Conservation (phyloP, 371 early-diverging fungal species). For the Lichtheimia hyalospora region DNA sequence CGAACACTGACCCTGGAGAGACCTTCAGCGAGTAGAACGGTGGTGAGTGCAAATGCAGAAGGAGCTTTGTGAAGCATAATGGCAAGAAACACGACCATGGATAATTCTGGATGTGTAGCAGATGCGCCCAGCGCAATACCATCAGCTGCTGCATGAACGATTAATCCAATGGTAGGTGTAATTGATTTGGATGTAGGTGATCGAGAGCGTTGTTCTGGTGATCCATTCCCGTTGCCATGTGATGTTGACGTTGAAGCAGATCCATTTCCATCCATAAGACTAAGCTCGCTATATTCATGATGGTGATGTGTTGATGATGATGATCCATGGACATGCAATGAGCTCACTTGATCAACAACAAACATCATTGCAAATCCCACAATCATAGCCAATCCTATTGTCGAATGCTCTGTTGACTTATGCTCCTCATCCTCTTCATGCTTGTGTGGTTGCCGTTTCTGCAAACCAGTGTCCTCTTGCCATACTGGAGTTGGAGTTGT, state of each 20-base stretch:
- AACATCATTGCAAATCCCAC: constrained; percentile 93
- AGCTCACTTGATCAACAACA: constrained; percentile 59
- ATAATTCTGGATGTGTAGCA: constrained; percentile 63
- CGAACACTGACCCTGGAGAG: constrained; percentile 64
- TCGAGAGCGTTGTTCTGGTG: constrained; percentile 2
- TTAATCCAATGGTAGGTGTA: constrained; percentile 77
- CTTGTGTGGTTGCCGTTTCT: neutral
- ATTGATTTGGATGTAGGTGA: constrained; percentile 15
- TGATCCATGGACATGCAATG: constrained; percentile 49
- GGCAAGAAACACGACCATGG: constrained; percentile 90
- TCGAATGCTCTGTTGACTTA: constrained; percentile 50
- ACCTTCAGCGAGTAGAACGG: constrained; percentile 78
- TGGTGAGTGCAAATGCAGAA: constrained; percentile 87
- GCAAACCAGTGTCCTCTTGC: constrained; percentile 10
- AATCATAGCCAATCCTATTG: constrained; percentile 77
- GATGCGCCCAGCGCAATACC: constrained; percentile 93
- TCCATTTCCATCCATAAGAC: neutral
- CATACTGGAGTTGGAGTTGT: neutral
- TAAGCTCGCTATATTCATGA: constrained; percentile 14
- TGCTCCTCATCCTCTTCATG: constrained; percentile 5
- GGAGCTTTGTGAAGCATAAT: constrained; percentile 97
- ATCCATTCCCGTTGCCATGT: neutral
- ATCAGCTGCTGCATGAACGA: constrained; percentile 94
- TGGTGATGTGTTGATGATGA: constrained; percentile 13
- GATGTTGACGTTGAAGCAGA: constrained; percentile 1